A percentile compares a stretch with the other conserved stretches of the same genome.
phyloP scores from a whole-genome alignment of 1,284 basidiomycete species.

The Fomes fomentarius region DNA sequence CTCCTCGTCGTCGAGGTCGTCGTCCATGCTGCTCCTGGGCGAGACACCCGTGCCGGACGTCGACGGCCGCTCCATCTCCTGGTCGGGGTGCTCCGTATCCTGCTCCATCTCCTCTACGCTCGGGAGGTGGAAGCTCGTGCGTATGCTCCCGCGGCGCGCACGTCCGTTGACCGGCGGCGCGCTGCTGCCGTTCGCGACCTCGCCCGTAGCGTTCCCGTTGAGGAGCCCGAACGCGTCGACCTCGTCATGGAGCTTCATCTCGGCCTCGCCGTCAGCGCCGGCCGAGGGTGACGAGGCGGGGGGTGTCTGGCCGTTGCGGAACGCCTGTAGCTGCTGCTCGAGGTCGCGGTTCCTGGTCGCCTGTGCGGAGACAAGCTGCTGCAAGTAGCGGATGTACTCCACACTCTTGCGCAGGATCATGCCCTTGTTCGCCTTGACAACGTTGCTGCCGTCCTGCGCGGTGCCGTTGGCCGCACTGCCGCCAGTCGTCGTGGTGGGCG shows the following conservation, averaged over 20 bases:
- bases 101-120: conserved; percentile 37
- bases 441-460: conserved; percentile 26
- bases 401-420: conserved; percentile 89
- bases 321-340: conserved; percentile 62
- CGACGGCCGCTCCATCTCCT: conserved; percentile 32
- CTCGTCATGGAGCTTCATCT: conserved; percentile 38
- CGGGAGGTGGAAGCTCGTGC: conserved; percentile 33
- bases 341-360: conserved; percentile 76
- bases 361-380: conserved; percentile 81
- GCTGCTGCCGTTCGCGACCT: neutral
- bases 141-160: conserved; percentile 22
- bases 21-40: conserved; percentile 26
- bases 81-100: conserved; percentile 30
- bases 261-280: conserved; percentile 24
- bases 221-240: conserved; percentile 27
- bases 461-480: conserved; percentile 27
- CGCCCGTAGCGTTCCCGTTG: conserved; percentile 9
- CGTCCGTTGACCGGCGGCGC: conserved; percentile 10
- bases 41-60: conserved; percentile 28
- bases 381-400: conserved; percentile 86
- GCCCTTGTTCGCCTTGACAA: conserved; percentile 86
- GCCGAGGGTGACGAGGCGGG: no score
- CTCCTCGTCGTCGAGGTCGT: conserved; percentile 27
- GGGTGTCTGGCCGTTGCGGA: conserved; percentile 42
- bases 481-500: conserved; percentile 25